Percentiles rank a stretch among this genome's conserved stretches.
Conservation (phyloP, 768 basidiomycete species). For the Phylloporus arenicola region DNA sequence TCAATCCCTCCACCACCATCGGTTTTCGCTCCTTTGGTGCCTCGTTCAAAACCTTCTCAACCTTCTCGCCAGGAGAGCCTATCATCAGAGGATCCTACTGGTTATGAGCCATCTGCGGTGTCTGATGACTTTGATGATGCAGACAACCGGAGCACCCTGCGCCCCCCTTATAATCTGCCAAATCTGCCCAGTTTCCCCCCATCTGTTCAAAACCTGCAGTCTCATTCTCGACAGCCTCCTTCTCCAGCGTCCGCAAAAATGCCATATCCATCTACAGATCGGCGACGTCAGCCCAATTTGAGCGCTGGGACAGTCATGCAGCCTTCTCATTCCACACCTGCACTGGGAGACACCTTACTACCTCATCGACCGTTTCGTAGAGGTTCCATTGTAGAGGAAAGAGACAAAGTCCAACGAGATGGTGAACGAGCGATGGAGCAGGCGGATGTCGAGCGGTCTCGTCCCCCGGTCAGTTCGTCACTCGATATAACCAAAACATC, state of each 20-base stretch:
- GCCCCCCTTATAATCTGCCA: constrained; percentile 33
- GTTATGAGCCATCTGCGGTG: constrained; percentile 59
- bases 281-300: constrained; percentile 23
- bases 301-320: constrained; percentile 18
- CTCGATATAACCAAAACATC: constrained; percentile 13
- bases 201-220: constrained; percentile 39
- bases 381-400: constrained; percentile 24
- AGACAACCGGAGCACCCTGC: constrained; percentile 44
- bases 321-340: constrained; percentile 24
- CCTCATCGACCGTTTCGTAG: constrained; percentile 25
- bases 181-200: constrained; percentile 26
- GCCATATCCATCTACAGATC: constrained; percentile 21
- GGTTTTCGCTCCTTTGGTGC: constrained; percentile 43
- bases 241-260: constrained; percentile 30
- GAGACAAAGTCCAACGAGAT: constrained; percentile 21
- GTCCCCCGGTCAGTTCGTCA: constrained; percentile 10
- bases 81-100: constrained; percentile 60
- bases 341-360: constrained; percentile 28
- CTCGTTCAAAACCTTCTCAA: constrained; percentile 41
- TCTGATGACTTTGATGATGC: constrained; percentile 56
- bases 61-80: constrained; percentile 63
- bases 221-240: constrained; percentile 35
- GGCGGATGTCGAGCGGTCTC: constrained; percentile 19
- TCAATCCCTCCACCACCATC: constrained; percentile 50
- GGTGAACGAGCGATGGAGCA: constrained; percentile 18